phyloP scores from a whole-genome alignment of 2,329 filamentous ascomycete genomes.

The Alternaria incomplexa region DNA sequence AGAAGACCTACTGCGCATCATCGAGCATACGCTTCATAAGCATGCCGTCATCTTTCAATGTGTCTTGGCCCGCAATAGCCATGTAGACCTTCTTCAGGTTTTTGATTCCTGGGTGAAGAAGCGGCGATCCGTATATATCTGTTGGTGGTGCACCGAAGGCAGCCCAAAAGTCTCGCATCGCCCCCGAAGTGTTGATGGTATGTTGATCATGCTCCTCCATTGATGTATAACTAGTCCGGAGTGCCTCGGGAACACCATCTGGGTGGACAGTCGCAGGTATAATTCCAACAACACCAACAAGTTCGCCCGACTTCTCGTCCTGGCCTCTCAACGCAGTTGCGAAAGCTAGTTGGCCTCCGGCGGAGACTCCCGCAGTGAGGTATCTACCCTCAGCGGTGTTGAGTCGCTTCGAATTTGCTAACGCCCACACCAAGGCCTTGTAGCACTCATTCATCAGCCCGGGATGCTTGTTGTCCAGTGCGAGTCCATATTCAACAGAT shows the following conservation, averaged over 20 bases:
- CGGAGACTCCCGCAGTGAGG: slow-evolving; percentile 48
- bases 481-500: slow-evolving; percentile 46
- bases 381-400: slow-evolving; percentile 37
- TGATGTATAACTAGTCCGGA: slow-evolving; percentile 43
- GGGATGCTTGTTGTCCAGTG: slow-evolving; percentile 43
- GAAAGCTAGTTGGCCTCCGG: slow-evolving; percentile 49
- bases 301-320: slow-evolving; percentile 42
- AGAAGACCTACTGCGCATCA: slow-evolving; percentile 28
- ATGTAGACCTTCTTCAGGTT: slow-evolving; percentile 43
- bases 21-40: slow-evolving; percentile 41
- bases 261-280: slow-evolving; percentile 48
- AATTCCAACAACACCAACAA: slow-evolving; percentile 50
- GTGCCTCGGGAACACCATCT: slow-evolving; percentile 44
- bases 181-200: slow-evolving; percentile 45
- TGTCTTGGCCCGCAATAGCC: slow-evolving; percentile 40
- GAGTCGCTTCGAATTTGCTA: slow-evolving; percentile 32
- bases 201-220: slow-evolving; percentile 46
- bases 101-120: slow-evolving; percentile 38
- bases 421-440: slow-evolving; percentile 41
- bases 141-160: slow-evolving; percentile 39
- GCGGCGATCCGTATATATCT: slow-evolving; percentile 41
- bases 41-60: slow-evolving; percentile 44
- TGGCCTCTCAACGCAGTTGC: slow-evolving; percentile 47
- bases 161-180: slow-evolving; percentile 46
- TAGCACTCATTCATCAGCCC: slow-evolving; percentile 45